These are phyloP conservation scores for Populus nigra DNA, from an alignment of 345 rosid species.

Conservation along the genomic window DNA sequence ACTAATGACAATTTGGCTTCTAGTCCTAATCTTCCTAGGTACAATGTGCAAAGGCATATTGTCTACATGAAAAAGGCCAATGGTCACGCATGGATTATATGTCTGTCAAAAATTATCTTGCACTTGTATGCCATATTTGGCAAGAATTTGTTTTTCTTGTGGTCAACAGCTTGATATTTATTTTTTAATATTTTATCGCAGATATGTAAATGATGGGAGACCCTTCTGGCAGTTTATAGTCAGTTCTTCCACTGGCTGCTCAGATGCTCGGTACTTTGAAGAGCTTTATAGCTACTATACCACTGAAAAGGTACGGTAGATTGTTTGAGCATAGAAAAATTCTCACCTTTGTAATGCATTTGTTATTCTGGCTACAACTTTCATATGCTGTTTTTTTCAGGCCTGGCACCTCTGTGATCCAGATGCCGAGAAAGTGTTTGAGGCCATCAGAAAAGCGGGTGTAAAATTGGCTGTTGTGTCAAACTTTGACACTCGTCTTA, in stretches of 20 bases:
- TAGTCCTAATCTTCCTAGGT: neutral
- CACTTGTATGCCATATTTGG: neutral
- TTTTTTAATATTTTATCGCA: constrained; percentile 25
- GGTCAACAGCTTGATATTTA: neutral
- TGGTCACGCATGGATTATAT: neutral
- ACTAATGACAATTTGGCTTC: neutral
- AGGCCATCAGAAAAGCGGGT: constrained; percentile 71
- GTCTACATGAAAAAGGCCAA: neutral
- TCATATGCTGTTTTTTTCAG: constrained; percentile 25
- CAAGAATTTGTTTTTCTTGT: neutral
- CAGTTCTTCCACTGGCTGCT: constrained; percentile 89
- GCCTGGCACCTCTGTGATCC: constrained; percentile 99
- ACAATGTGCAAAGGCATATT: neutral
- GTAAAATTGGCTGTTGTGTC: constrained; percentile 90
- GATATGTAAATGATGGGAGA: constrained; percentile 90
- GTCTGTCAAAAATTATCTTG: neutral
- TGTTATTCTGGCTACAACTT: constrained; percentile 1
- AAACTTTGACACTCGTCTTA: constrained; percentile 90
- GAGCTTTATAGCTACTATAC: constrained; percentile 82
- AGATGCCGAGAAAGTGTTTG: constrained; percentile 79
- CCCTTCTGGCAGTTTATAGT: constrained; percentile 95
- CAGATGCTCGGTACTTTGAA: constrained; percentile 81
- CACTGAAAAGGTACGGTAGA: constrained; percentile 63
- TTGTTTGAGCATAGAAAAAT: neutral
- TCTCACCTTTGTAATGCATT: neutral